Base-by-base conservation (phyloP, 2,329 filamentous ascomycete genomes). In the Fonsecaea pugnacius region DNA sequence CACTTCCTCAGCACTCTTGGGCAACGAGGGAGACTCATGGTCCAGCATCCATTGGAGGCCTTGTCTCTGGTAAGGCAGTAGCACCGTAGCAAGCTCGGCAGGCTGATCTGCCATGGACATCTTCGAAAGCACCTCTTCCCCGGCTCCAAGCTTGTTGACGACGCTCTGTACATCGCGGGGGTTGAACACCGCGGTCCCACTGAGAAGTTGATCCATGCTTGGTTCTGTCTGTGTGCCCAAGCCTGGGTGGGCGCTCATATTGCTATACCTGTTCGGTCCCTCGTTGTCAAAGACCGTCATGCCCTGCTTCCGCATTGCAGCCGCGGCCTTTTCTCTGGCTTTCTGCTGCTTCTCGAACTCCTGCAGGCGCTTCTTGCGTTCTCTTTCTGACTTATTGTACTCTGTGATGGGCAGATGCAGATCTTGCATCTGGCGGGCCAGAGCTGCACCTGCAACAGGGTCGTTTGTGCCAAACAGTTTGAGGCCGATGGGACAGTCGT, bases 41-140 rank as follows among this genome's bases (percentile, higher is more conserved):
- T 87, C 82, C 18, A 87, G 80, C 84, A 96, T 86, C 92, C 92
- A 96, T 16, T 88, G 87, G 43, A 96, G 79, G 6, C 91, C 92
- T 80, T 94, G 80, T 36, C 78, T 84, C 73, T 96, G 92, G 75
- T 96, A 95, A 1, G 91, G 89, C 63, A 96, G 82, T 55, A 96
- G 79, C 43, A 84, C 79, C 0, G 91, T 90, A 27, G 83, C 78
- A 48, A 96, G 79, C 5, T 80, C 78, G 6, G 79, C 71, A 0
- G 92, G 92, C 69, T 92, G 90, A 3, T 84, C 76, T 2, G 89
- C 90, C 80, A 86, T 85, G 0, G 90, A 89, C 86, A 96, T 86
- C 50, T 85, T 84, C 6, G 85, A 84, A 59, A 96, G 78, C 16
- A 88, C 81, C 1, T 87, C 83, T 76, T 96, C 91, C 40, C 87